Evolutionary conservation across 164 flowering plant genomes (phyloP).

Genomic region (Echeveria elegans): DNA sequence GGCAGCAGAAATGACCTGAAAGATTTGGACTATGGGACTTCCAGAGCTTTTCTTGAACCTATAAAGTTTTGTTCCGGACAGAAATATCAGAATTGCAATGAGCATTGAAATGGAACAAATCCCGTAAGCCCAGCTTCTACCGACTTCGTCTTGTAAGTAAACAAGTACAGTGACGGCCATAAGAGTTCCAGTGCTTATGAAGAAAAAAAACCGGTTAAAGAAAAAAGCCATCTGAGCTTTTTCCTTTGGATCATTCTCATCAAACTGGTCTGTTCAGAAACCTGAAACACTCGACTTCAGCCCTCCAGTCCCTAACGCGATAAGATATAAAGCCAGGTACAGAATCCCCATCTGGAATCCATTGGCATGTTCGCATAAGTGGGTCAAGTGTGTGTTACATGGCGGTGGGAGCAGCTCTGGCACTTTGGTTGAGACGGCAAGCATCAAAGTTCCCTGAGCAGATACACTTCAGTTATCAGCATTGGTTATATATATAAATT

Average conservation of each 20-base stretch:
- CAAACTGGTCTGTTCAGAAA: slow-evolving; percentile 85
- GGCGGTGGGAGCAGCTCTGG: slow-evolving; percentile 70
- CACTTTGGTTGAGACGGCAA: slow-evolving; percentile 45
- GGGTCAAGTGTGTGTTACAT: slow-evolving; percentile 19
- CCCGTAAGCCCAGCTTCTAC: slow-evolving; percentile 73
- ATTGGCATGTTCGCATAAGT: slow-evolving; percentile 40
- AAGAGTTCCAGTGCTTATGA: slow-evolving; percentile 63
- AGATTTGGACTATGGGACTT: slow-evolving; percentile 64
- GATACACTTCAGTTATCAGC: not conserved
- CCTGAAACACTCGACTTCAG: slow-evolving; percentile 87
- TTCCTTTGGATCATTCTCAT: slow-evolving; percentile 69
- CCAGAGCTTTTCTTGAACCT: slow-evolving; percentile 61
- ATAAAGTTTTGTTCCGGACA: slow-evolving; percentile 53
- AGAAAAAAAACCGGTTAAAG: slow-evolving; percentile 79
- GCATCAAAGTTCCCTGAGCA: slow-evolving; percentile 54
- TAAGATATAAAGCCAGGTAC: slow-evolving; percentile 53
- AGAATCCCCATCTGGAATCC: slow-evolving; percentile 66
- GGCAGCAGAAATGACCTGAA: slow-evolving; percentile 57
- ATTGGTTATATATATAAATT: not conserved
- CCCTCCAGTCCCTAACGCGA: slow-evolving; percentile 87
- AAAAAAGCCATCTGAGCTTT: slow-evolving; percentile 65
- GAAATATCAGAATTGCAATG: slow-evolving; percentile 44
- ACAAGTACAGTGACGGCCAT: slow-evolving; percentile 80
- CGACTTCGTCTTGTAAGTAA: slow-evolving; percentile 74
- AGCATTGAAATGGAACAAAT: slow-evolving; percentile 60